Conservation (phyloP, 306 rosid genomes). For the Lathyrus aphaca region DNA sequence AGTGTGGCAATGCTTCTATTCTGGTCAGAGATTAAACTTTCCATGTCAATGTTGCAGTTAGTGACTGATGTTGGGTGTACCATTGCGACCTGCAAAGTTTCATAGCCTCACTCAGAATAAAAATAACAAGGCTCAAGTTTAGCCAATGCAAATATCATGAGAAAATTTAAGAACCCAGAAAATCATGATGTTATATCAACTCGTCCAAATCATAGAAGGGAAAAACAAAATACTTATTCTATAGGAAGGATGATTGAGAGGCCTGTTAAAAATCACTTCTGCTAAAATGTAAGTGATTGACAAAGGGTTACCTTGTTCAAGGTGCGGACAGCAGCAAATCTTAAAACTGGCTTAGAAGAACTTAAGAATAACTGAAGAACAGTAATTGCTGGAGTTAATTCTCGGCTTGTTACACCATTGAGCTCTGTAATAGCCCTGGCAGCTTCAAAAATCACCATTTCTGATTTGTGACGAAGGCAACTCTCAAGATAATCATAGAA, state of each 20-base stretch:
- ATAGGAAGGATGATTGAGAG: conserved; percentile 13
- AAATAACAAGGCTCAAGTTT: conserved; percentile 21
- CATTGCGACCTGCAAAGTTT: conserved; percentile 88
- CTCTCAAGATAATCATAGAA: conserved; percentile 95
- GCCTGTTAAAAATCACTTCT: conserved; percentile 25
- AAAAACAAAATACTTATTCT: conserved; percentile 16
- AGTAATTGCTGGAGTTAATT: conserved; percentile 91
- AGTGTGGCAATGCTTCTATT: conserved; percentile 98
- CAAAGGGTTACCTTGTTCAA: conserved; percentile 74
- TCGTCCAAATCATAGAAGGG: conserved; percentile 8
- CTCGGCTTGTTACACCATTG: conserved; percentile 83
- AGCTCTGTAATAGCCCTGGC: conserved; percentile 98
- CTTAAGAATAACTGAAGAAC: conserved; percentile 98
- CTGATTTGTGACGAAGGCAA: conserved; percentile 98
- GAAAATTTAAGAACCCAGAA: conserved; percentile 21
- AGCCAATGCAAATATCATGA: conserved; percentile 26
- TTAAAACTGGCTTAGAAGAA: conserved; percentile 94
- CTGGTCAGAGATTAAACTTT: conserved; percentile 92
- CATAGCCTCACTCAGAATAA: conserved; percentile 17
- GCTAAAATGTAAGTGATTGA: conserved; percentile 27
- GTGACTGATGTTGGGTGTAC: conserved; percentile 97
- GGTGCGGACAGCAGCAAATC: conserved; percentile 99
- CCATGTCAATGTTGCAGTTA: conserved; percentile 99
- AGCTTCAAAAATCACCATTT: conserved; percentile 99
- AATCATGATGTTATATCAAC: conserved; percentile 28